These are phyloP conservation scores for Pittosporum tobira DNA, from an alignment of 129 eudicot genomes.

Conservation along the genomic window DNA sequence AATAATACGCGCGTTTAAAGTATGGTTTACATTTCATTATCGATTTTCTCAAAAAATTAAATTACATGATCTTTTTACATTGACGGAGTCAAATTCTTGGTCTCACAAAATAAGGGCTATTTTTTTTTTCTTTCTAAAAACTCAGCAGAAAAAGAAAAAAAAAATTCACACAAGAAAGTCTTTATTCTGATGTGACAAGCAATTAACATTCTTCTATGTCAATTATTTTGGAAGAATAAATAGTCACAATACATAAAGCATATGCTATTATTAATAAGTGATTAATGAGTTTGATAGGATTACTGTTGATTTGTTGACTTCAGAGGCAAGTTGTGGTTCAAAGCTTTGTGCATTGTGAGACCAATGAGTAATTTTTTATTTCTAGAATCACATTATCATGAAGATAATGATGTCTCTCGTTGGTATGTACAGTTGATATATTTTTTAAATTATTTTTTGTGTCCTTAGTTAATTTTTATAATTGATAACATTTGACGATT, in stretches of 20 bases:
- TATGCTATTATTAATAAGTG: neutral
- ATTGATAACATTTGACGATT: neutral
- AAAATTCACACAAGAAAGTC: no score
- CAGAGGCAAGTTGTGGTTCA: constrained; percentile 15
- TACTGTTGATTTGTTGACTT: neutral
- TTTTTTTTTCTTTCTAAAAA: no score
- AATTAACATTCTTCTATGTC: neutral
- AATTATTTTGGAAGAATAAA: neutral
- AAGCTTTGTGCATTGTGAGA: constrained; percentile 9
- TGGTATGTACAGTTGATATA: neutral
- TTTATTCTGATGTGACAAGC: neutral
- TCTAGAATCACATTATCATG: neutral
- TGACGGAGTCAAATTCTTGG: no score
- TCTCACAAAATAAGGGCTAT: no score
- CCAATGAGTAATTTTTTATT: constrained; percentile 4
- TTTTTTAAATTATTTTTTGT: neutral
- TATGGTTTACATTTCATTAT: no score
- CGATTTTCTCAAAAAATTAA: no score
- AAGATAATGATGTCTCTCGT: constrained; percentile 7
- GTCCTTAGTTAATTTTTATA: neutral
- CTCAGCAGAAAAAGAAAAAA: no score
- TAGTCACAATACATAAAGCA: neutral
- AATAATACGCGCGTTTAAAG: no score
- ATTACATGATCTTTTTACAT: no score
- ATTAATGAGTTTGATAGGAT: neutral